Base-by-base conservation (phyloP, 1,139 yeast genomes). In the Diutina sp. region DNA sequence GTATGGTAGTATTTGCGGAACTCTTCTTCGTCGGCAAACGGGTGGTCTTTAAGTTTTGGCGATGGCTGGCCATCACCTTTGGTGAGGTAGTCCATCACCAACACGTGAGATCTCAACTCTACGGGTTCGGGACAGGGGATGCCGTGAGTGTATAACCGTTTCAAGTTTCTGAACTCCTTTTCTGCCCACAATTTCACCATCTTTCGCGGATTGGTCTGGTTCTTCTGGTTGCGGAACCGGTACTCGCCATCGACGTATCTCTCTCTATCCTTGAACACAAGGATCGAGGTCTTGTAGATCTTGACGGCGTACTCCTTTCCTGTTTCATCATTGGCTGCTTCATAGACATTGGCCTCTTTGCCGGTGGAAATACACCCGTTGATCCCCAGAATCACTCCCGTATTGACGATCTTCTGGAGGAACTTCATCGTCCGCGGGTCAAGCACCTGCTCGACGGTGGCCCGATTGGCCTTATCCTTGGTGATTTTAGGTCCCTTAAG, bases 171-270 rank as follows among this genome's bases (percentile, higher is more conserved):
- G 64, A 90, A 91, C 70, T 95, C 99, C 66, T 95, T 95, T 68
- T 95, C 99, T 0, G 99, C 99, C 99, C 99, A 95, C 44, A 91
- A 79, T 68, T 90, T 89, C 59, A 95, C 97, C 98, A 95, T 93
- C 67, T 91, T 91, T 64, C 99, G 79, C 7, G 99, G 98, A 65
- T 95, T 95, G 63, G 90, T 90, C 65, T 90, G 91, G 59, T 80
- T 82, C 63, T 90, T 89, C 54, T 86, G 78, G 66, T 89, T 87
- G 66, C 97, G 76, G 71, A 95, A 95, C 59, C 99, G 76, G 67
- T 82, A 93, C 70, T 95, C 99, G 48, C 99, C 99, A 66, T 89
- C 95, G 16, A 95, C 98, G 65, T 95, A 95, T 64, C 97, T 73
- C 66, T 95, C 98, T 60, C 99, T 77, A 68, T 95, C 99, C 67